Conservation (phyloP, 2,329 filamentous ascomycete species). For the Aspergillus quadrilineatus region DNA sequence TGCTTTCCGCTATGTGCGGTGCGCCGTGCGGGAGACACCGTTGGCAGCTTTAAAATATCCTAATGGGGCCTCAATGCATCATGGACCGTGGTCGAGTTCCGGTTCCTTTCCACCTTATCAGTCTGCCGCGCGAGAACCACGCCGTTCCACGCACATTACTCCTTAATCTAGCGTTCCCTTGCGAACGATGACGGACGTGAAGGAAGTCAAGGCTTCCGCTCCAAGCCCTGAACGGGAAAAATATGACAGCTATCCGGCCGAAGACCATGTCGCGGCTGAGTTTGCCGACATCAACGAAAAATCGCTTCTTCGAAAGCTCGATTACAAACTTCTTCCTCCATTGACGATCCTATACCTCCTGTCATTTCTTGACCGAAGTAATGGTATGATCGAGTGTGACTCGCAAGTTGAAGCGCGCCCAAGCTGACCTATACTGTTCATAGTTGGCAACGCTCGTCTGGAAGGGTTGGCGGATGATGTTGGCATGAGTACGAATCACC, state of each 20-base stretch:
- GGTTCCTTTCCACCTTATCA: background rate
- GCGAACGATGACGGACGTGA: constrained; percentile 12
- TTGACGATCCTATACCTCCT: constrained; percentile 47
- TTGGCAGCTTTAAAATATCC: constrained; percentile 5
- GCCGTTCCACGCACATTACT: background rate
- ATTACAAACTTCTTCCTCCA: constrained; percentile 44
- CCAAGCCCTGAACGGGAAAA: background rate
- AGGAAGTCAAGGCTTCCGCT: constrained; percentile 5
- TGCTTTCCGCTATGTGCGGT: constrained; percentile 15
- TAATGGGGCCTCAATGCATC: background rate
- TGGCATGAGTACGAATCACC: constrained; percentile 32
- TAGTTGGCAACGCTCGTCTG: constrained; percentile 41
- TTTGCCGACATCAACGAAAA: constrained; percentile 37
- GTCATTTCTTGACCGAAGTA: constrained; percentile 46
- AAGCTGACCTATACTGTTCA: background rate
- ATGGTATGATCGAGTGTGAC: constrained; percentile 27
- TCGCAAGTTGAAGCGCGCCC: no score
- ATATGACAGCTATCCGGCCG: constrained; percentile 7
- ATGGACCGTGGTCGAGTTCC: background rate
- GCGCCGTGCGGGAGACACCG: background rate
- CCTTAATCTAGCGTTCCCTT: background rate
- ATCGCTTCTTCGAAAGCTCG: constrained; percentile 45
- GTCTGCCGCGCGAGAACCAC: background rate
- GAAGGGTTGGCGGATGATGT: constrained; percentile 41
- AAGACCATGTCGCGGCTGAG: constrained; percentile 22